phyloP scores from a whole-genome alignment of 331 rosid species.

The Dryas integrifolia region DNA sequence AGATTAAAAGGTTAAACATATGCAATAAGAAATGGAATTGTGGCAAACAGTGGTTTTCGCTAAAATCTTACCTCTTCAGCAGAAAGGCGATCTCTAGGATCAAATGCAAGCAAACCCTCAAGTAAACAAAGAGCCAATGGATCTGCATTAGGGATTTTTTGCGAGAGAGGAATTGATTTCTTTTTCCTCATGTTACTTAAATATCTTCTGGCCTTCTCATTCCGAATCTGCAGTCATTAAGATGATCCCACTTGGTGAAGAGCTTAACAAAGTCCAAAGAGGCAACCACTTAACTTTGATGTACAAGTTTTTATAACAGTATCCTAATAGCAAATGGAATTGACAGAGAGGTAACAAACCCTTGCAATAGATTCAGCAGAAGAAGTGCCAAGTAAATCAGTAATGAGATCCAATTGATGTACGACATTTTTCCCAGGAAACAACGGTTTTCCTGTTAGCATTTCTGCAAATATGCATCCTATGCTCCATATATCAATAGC shows the following conservation, averaged over 20 bases:
- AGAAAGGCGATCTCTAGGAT: slow-evolving; percentile 59
- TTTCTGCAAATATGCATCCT: slow-evolving; percentile 70
- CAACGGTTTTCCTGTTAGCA: slow-evolving; percentile 53
- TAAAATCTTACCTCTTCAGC: slow-evolving; percentile 56
- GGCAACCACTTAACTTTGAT: neutral
- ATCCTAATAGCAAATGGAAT: neutral
- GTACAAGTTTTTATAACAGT: slow-evolving; percentile 1
- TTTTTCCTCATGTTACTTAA: slow-evolving; percentile 51
- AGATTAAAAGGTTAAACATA: neutral
- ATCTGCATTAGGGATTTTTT: slow-evolving; percentile 52
- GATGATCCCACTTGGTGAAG: slow-evolving; percentile 3
- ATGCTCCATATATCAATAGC: slow-evolving; percentile 77
- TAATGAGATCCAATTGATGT: slow-evolving; percentile 61
- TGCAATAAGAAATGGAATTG: neutral
- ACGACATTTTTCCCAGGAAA: slow-evolving; percentile 59
- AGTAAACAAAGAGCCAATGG: slow-evolving; percentile 61
- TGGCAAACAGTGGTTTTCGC: slow-evolving; percentile 3
- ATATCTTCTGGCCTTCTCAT: slow-evolving; percentile 62
- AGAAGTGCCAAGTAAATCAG: slow-evolving; percentile 64
- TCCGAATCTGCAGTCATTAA: slow-evolving; percentile 50
- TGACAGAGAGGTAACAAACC: slow-evolving; percentile 33
- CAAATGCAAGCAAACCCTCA: slow-evolving; percentile 58
- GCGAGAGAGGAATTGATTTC: slow-evolving; percentile 44
- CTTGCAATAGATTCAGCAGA: slow-evolving; percentile 44
- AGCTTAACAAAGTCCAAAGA: neutral